Evolutionary conservation across 2,329 filamentous ascomycete species (phyloP).

Genomic region (Rasamsonia emersonii): DNA sequence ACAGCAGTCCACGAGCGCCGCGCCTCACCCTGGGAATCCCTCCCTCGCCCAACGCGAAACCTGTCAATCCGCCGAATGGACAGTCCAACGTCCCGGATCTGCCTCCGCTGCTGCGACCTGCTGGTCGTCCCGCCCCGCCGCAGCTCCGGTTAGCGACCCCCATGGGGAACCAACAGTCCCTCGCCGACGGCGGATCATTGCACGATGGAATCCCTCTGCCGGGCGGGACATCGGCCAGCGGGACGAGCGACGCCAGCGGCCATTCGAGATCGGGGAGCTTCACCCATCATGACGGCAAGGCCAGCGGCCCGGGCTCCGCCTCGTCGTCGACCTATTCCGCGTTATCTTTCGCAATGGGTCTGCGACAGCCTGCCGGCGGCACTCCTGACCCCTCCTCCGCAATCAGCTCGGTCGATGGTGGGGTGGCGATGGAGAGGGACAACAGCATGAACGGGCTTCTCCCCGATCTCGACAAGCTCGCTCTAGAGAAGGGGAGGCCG

Average conservation of each 20-base stretch:
- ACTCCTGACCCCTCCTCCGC: conserved; percentile 82
- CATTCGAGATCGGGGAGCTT: conserved; percentile 81
- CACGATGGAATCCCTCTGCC: conserved; percentile 46
- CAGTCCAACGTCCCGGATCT: conserved; percentile 33
- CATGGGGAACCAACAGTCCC: conserved; percentile 62
- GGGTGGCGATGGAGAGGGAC: conserved; percentile 71
- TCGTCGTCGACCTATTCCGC: conserved; percentile 80
- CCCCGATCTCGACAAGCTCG: conserved; percentile 69
- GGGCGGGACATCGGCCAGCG: conserved; percentile 47
- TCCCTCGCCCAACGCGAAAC: conserved; percentile 71
- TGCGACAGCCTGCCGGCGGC: conserved; percentile 51
- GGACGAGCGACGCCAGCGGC: conserved; percentile 69
- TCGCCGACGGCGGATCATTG: conserved; percentile 57
- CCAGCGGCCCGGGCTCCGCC: conserved; percentile 74
- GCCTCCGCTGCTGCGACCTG: conserved; percentile 25
- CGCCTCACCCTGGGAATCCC: conserved; percentile 85
- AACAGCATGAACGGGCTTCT: conserved; percentile 69
- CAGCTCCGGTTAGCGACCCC: conserved; percentile 79
- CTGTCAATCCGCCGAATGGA: conserved; percentile 48
- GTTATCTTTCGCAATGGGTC: conserved; percentile 69
- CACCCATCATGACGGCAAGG: conserved; percentile 63
- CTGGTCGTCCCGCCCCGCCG: conserved; percentile 58
- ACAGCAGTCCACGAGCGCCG: conserved; percentile 57
- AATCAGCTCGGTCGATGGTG: conserved; percentile 69
- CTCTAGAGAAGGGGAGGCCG: conserved; percentile 70